Evolutionary conservation across 2,329 filamentous ascomycete species (phyloP).

Genomic region (Fonsecaea pedrosoi): DNA sequence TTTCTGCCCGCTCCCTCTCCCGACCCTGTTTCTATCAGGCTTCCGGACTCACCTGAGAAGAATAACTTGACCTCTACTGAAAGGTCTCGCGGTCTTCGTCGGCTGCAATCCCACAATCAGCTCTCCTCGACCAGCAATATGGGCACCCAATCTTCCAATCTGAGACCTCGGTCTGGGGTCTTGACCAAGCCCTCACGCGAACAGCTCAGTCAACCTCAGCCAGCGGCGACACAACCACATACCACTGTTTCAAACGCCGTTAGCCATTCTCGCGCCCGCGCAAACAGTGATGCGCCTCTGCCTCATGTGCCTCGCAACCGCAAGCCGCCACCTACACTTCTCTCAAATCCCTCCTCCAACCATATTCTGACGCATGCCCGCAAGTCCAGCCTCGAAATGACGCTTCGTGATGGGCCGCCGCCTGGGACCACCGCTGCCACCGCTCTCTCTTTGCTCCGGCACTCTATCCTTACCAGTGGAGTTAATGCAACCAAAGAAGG

Average conservation of each 20-base stretch:
- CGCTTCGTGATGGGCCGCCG: constrained; percentile 80
- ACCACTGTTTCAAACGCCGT: constrained; percentile 40
- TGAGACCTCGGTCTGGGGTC: constrained; percentile 26
- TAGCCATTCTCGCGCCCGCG: constrained; percentile 56
- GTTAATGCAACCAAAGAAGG: constrained; percentile 60
- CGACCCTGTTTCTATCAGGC: constrained; percentile 30
- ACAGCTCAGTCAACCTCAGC: constrained; percentile 56
- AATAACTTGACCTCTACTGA: constrained; percentile 64
- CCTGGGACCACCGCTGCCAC: constrained; percentile 64
- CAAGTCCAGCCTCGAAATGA: constrained; percentile 68
- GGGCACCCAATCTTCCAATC: constrained; percentile 45
- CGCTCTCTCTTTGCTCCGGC: constrained; percentile 54
- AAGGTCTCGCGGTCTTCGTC: constrained; percentile 71
- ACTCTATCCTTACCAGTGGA: constrained; percentile 57
- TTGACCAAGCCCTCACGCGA: constrained; percentile 33
- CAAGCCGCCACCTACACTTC: constrained; percentile 39
- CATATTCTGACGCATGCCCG: constrained; percentile 54
- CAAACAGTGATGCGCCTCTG: constrained; percentile 74
- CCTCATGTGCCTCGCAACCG: constrained; percentile 42
- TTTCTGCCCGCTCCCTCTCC: constrained; percentile 25
- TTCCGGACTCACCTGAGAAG: constrained; percentile 39
- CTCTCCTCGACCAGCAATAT: constrained; percentile 59
- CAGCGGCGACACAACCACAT: constrained; percentile 48
- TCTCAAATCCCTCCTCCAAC: constrained; percentile 48
- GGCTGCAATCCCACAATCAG: constrained; percentile 76